Evolutionary conservation across 306 rosid species (phyloP).

Genomic region (Gastrolobium bilobum): DNA sequence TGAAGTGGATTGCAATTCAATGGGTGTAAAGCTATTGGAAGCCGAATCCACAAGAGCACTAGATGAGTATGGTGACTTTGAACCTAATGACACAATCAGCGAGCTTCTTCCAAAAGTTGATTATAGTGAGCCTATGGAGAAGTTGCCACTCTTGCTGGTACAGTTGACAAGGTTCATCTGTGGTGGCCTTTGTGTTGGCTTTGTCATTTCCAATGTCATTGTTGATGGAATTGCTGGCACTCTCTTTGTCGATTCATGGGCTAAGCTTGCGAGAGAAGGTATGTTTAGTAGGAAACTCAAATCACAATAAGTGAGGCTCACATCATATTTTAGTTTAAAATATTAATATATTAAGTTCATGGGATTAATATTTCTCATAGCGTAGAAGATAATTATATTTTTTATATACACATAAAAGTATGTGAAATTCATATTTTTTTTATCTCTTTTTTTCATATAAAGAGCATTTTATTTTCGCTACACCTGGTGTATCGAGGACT

Average conservation of each 20-base stretch:
- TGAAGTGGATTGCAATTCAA: conserved; percentile 3
- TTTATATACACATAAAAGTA: no score
- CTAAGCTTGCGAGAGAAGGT: conserved; percentile 1
- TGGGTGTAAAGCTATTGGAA: conserved; percentile 14
- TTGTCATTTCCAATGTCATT: not conserved
- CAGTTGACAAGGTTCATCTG: conserved; percentile 27
- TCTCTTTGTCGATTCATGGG: conserved; percentile 33
- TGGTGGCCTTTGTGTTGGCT: conserved; percentile 17
- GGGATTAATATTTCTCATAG: no score
- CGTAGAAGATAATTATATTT: no score
- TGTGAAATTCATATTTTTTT: no score
- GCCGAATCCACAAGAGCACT: not conserved
- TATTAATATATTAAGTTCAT: no score
- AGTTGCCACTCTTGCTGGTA: not conserved
- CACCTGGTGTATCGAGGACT: no score
- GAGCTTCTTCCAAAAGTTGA: conserved; percentile 33
- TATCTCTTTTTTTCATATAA: no score
- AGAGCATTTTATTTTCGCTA: no score
- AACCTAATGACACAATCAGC: not conserved
- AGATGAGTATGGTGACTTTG: conserved; percentile 29
- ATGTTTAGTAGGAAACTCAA: no score
- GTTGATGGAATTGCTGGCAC: conserved; percentile 11
- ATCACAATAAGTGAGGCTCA: no score
- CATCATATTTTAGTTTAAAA: no score
- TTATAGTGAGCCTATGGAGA: conserved; percentile 11